Evolutionary conservation across 768 basidiomycete genomes (phyloP).

Genomic region (Hericium erinaceus): DNA sequence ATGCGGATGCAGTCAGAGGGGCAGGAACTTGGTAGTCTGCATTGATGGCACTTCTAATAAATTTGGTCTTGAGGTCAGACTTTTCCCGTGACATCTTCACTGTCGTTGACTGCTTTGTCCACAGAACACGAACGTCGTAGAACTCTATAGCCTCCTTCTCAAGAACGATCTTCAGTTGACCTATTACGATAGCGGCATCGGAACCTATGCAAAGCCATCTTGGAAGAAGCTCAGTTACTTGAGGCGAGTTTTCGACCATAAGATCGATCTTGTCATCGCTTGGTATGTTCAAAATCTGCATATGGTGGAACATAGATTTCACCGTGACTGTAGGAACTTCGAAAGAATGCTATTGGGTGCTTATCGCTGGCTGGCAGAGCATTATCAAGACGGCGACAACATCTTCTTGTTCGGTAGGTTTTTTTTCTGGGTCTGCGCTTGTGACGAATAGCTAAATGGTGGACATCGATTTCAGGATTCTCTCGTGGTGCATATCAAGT

Average conservation of each 20-base stretch:
- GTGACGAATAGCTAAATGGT: background rate
- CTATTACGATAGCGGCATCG: slow-evolving; percentile 34
- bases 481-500: slow-evolving; percentile 42
- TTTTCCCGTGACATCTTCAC: background rate
- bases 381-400: slow-evolving; percentile 27
- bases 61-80: background rate
- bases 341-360: slow-evolving; percentile 25
- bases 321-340: slow-evolving; percentile 23
- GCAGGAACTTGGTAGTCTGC: slow-evolving; percentile 1
- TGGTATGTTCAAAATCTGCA: slow-evolving; percentile 16
- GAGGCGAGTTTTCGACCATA: slow-evolving; percentile 15
- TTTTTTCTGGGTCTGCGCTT: background rate
- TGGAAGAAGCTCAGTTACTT: background rate
- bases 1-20: background rate
- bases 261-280: slow-evolving; percentile 29
- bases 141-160: slow-evolving; percentile 27
- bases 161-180: slow-evolving; percentile 25
- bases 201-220: slow-evolving; percentile 22
- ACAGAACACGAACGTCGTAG: slow-evolving; percentile 35
- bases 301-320: no score
- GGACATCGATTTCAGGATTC: slow-evolving; percentile 25
- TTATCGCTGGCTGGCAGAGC: slow-evolving; percentile 33
- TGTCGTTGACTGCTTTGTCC: background rate
- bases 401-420: slow-evolving; percentile 32
- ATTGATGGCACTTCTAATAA: slow-evolving; percentile 2